Percentiles rank a stretch among this genome's conserved stretches.
phyloP scores from a whole-genome alignment of 768 basidiomycete genomes.

The Hypholoma sublateritium region DNA sequence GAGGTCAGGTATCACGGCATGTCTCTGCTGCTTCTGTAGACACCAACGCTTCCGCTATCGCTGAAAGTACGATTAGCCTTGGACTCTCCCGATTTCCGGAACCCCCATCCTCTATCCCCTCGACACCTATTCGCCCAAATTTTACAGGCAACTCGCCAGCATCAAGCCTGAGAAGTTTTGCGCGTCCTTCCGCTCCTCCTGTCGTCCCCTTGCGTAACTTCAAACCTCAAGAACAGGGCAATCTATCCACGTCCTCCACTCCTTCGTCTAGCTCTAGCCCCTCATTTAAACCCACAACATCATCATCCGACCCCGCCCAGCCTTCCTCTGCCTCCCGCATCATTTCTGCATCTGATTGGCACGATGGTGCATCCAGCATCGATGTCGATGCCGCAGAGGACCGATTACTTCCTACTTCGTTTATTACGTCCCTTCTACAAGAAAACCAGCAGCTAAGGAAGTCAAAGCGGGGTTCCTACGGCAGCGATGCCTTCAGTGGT shows the following conservation, averaged over 20 bases:
- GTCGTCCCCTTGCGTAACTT: constrained; percentile 15
- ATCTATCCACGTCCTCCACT: constrained; percentile 9
- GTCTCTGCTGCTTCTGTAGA: constrained; percentile 39
- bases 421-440: constrained; percentile 58
- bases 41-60: constrained; percentile 56
- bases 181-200: constrained; percentile 24
- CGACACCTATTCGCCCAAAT: constrained; percentile 35
- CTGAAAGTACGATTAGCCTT: constrained; percentile 56
- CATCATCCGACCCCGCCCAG: constrained; percentile 7
- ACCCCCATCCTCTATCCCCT: constrained; percentile 48
- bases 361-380: constrained; percentile 60
- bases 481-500: constrained; percentile 46
- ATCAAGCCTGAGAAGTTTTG: constrained; percentile 18
- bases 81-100: constrained; percentile 53
- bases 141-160: neutral
- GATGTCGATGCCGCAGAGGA: constrained; percentile 58
- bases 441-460: constrained; percentile 35
- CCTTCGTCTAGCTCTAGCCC: constrained; percentile 10
- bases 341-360: constrained; percentile 53
- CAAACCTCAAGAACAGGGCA: constrained; percentile 1
- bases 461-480: constrained; percentile 29
- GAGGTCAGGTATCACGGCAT: constrained; percentile 26
- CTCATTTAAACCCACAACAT: constrained; percentile 9
- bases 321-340: constrained; percentile 13
- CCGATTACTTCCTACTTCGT: constrained; percentile 56